Evolutionary conservation across 257 asterid species (phyloP), one percentile per base, ranked within the genome.

Genomic region (Nicotiana paniculata): DNA sequence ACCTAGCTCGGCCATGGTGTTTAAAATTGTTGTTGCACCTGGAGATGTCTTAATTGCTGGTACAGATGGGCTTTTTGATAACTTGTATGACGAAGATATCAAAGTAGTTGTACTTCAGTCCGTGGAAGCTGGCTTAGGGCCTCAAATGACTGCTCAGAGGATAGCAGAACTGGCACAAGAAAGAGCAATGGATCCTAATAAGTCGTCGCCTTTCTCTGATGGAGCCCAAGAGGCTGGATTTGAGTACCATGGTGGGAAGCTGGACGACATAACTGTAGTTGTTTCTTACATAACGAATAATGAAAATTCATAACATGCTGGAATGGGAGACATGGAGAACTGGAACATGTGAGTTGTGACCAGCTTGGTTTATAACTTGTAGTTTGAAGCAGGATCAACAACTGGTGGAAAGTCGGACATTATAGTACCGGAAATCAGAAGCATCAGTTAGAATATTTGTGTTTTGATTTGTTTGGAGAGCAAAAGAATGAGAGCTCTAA

Each of bases 11-110:
- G 79, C 79, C 62, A 74, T 48, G 79, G 83, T 81, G 1, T 67
- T 67, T 39, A 81, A 81, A n/a, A 18, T 81, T 33, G 21, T 57
- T 28, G 83, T 4, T 81, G 18, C 48, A 39, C 83, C 79, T 16
- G 83, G 83, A 30, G 83, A 81, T 81, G 79, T 81, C 65, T 24
- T 81, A 62, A 67, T 81, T 64, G 79, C 76, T 0, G 83, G 83
- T 67, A 81, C 83, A 46, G 83, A 81, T 81, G 83, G 83, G 17
- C 83, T 81, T 67, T 81, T 81, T 32, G 79, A 81, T 72, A 81
- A 81, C 54, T 51, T 81, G 62, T 81, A 66, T 81, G 76, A 81
- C 1, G 48, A 48, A 15, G 83, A 81, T 67, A 67, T 81, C 77
- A 81, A 51, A 9, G 77, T 65, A 53, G 78, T 81, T 33, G 78